Base-by-base conservation (phyloP, 2,329 filamentous ascomycete species). In the Aspergillus quadricinctus region DNA sequence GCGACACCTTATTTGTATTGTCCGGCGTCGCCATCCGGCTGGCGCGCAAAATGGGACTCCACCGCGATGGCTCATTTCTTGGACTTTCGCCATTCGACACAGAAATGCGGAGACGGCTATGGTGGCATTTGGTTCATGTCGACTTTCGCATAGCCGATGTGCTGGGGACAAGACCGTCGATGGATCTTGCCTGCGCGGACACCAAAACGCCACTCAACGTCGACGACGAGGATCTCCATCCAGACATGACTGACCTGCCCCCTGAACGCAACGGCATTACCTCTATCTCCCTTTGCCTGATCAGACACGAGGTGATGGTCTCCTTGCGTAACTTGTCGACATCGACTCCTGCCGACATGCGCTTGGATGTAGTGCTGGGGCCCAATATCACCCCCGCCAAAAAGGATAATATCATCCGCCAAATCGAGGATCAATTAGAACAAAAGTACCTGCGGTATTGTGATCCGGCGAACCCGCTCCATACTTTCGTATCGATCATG, bases 121-220 rank as follows among this genome's bases (percentile, higher is more conserved):
- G 87, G 87, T 89, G 86, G 86, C 83, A 84, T 51, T 77, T 90
- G 14, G 80, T 86, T 31, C 78, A 82, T 19, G 87, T 88, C 58
- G 88, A 90, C 68, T 80, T 82, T 57, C 83, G 87, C 17, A 81
- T 88, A 35, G 81, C 84, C 51, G 87, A 89, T 66, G 82, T 89
- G 69, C 81, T 83, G 7, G 82, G 83, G 50, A 83, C 64, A 25
- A 37, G 45, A 72, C 69, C 52, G 37, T 56, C 61, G 57, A 73
- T 28, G 63, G 7, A 60, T 58, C 14, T 62, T 59, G 2, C 55
- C 45, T 23, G 55, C 19, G 43, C 54, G 1, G 63, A 67, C 17
- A 60, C 55, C 19, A 51, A 45, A 19, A 55, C 59, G 28, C 63
- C 62, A n/a, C 56, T 60, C 14, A 65, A 65, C 21, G 54, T 64